Percentiles rank a stretch among this genome's conserved stretches.
phyloP scores from a whole-genome alignment of 306 rosid species.

The Cicer arietinum region DNA sequence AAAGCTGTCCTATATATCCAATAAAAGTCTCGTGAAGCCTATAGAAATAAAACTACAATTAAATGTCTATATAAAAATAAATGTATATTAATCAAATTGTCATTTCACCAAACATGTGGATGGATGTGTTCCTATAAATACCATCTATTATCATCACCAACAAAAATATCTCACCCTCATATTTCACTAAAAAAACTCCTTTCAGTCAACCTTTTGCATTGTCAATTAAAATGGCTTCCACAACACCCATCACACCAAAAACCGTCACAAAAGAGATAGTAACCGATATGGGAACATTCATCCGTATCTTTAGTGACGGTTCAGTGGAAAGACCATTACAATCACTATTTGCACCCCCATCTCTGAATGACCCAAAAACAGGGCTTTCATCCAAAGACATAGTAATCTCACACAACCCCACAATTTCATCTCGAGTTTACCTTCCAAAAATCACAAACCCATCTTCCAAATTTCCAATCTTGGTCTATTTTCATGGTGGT shows the following conservation, averaged over 20 bases:
- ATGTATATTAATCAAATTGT: not conserved
- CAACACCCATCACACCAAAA: not conserved
- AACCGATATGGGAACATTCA: not conserved
- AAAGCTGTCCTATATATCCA: too few species aligned
- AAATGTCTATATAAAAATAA: not conserved
- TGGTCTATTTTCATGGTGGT: constrained; percentile 66
- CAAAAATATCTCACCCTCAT: not conserved
- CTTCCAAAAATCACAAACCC: constrained; percentile 47
- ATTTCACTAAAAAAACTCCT: too few species aligned
- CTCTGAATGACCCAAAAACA: constrained; percentile 40
- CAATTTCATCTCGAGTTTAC: constrained; percentile 52
- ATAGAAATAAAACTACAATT: not conserved
- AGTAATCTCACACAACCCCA: constrained; percentile 48
- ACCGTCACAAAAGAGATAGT: not conserved
- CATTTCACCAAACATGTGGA: not conserved
- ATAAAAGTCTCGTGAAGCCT: too few species aligned
- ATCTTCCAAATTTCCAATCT: constrained; percentile 48
- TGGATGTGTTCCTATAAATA: not conserved
- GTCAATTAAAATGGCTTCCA: constrained; percentile 1
- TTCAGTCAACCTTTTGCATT: not conserved
- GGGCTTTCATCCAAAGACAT: constrained; percentile 63
- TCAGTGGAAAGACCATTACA: constrained; percentile 5
- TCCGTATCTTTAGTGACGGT: constrained; percentile 7
- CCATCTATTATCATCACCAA: not conserved
- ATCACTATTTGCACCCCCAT: constrained; percentile 43